Base-by-base conservation (phyloP, 257 asterid genomes). In the Solanum verrucosum region DNA sequence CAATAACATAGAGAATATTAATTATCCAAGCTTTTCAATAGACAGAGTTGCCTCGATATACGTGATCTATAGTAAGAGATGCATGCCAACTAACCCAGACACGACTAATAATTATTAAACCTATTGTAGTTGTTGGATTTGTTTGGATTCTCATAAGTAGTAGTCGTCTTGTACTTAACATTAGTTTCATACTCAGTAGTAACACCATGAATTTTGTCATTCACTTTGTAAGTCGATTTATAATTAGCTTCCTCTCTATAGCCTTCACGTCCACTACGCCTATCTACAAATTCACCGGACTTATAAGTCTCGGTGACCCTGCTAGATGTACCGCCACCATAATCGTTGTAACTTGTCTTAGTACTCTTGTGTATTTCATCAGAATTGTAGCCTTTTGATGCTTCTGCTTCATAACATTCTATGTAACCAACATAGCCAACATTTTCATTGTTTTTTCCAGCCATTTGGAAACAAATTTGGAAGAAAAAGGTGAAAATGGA, bases 111-210 rank as follows among this genome's bases (percentile, higher is more conserved):
- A n/a, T 77, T 23, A 75, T 38, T 38, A 75, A 11, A 15, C 59
- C 34, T 75, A 6, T 38, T 12, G 6, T 46, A 86, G 52, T 60
- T 8, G 15, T 88, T 59, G 40, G 46, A 84, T 21, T 87, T 59
- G 38, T 14, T 18, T 8, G 34, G 67, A 8, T 59, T 59, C 71
- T 67, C 37, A 46, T 85, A 87, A 29, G 91, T 87, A 44, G 87
- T 89, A 14, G 71, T 52, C 27, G 72, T 82, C 87, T 87, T 90
- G n/a, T 23, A 83, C 87, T 87, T 90, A 5, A 89, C 90, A 59
- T 59, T 29, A 46, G 91, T 87, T 83, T 89, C 87, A 23, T 79
- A 89, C 82, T 85, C 87, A 20, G 90, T 87, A 15, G 89, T 90
- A 77, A 18, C 15, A 1, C 91, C 91, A 1, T 42, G 59, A 9